phyloP scores from a whole-genome alignment of 2,329 filamentous ascomycete species.

The Didymosphaeria variabile region DNA sequence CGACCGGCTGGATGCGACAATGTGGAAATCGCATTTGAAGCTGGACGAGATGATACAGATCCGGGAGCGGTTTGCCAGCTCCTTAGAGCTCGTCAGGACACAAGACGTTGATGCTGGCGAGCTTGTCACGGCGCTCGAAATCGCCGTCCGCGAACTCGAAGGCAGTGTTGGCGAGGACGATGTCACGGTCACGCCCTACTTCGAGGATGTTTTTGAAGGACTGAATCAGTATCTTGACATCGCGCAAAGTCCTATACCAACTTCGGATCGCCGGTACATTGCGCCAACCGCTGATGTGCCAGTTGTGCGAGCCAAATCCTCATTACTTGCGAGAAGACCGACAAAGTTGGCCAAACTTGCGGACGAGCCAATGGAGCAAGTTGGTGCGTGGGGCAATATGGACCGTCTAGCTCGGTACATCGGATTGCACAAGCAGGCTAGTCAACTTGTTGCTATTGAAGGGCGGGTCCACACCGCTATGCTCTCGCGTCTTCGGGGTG shows the following conservation, averaged over 20 bases:
- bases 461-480: conserved; percentile 41
- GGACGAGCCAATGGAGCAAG: conserved; percentile 11
- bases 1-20: conserved; percentile 55
- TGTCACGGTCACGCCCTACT: conserved; percentile 40
- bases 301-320: conserved; percentile 36
- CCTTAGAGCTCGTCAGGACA: conserved; percentile 42
- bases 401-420: conserved; percentile 35
- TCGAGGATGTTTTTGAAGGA: conserved; percentile 49
- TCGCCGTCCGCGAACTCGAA: conserved; percentile 43
- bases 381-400: conserved; percentile 18
- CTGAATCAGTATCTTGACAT: conserved; percentile 49
- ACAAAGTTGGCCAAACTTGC: conserved; percentile 35
- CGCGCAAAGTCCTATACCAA: conserved; percentile 22
- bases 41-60: conserved; percentile 49
- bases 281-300: conserved; percentile 24
- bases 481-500: conserved; percentile 37
- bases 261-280: conserved; percentile 12
- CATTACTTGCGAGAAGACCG: conserved; percentile 47
- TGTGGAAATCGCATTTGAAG: conserved; percentile 46
- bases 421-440: conserved; percentile 32
- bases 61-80: conserved; percentile 44
- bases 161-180: conserved; percentile 39
- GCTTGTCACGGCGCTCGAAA: conserved; percentile 38
- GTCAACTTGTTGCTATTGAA: conserved; percentile 35
- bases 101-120: conserved; percentile 41